Percentiles rank a stretch among this genome's conserved stretches.
phyloP scores from a whole-genome alignment of 441 rosid genomes.

The Theobroma grandiflorum region DNA sequence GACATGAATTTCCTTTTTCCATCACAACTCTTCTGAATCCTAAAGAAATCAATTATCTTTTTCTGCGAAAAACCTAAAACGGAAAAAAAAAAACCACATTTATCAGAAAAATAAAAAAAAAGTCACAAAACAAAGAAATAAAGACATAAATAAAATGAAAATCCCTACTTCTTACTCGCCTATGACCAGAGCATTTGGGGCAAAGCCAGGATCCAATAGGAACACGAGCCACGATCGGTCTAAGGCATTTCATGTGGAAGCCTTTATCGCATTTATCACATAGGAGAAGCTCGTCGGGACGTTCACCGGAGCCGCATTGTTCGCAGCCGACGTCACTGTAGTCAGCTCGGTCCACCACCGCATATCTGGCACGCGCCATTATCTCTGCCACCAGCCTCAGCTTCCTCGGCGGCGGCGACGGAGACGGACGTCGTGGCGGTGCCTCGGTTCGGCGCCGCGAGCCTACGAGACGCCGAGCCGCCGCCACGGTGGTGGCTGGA shows the following conservation, averaged over 20 bases:
- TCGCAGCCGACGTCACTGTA: constrained; percentile 63
- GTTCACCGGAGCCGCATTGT: constrained; percentile 80
- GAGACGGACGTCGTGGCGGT: constrained; percentile 46
- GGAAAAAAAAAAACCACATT: neutral
- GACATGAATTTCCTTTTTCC: constrained; percentile 39
- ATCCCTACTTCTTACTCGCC: constrained; percentile 86
- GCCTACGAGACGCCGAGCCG: constrained; percentile 46
- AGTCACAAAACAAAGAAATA: neutral
- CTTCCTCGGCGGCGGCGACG: constrained; percentile 63
- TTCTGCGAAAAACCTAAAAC: constrained; percentile 80
- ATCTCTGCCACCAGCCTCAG: constrained; percentile 59
- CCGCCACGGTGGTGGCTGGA: constrained; percentile 44
- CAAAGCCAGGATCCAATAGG: constrained; percentile 92
- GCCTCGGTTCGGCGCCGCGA: constrained; percentile 59
- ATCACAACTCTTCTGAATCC: constrained; percentile 60
- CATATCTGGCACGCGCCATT: constrained; percentile 55
- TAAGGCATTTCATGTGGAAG: constrained; percentile 82
- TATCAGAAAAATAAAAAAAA: neutral
- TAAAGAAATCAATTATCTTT: constrained; percentile 83
- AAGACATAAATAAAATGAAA: constrained; percentile 7
- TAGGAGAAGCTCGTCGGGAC: constrained; percentile 68
- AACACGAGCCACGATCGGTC: constrained; percentile 83
- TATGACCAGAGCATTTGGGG: constrained; percentile 67
- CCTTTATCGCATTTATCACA: constrained; percentile 92
- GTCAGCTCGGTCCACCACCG: constrained; percentile 55